Base-by-base conservation (phyloP, 306 rosid species). In the Vigna trinervia region DNA sequence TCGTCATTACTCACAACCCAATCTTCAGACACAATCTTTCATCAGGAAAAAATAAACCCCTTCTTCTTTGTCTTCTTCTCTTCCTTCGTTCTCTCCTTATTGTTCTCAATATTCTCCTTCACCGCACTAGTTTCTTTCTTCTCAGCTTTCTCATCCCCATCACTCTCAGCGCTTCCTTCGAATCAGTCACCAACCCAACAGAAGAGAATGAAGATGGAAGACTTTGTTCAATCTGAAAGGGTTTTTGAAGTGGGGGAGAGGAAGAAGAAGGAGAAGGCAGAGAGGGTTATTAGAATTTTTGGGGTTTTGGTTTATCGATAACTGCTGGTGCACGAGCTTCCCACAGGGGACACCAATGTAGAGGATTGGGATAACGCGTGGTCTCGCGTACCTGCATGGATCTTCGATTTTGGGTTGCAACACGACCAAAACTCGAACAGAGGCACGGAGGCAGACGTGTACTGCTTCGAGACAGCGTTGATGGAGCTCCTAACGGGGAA, bases 61-160 rank as follows among this genome's bases (percentile, higher is more conserved):
- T 54, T 79, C 30, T 80, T 56, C 23, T 22, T 1, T 22, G 23
- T 22, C 23, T 22, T 22, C 73, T 89, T 90, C 88, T 86, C 79
- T 89, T 93, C 86, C 86, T 90, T 86, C 85, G 41, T 51, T 1
- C 78, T 84, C 8, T 8, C 43, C 1, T 6, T 2, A 38, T 38
- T 6, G 43, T 8, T 7, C 10, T 38, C 11, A 1, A 7, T 38
- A 38, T 38, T 38, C 43, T 38, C 74, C 43, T 17, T 68, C 9
- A 12, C 11, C 6, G 78, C 15, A 22, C 36, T 73, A 7, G 83
- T 19, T 30, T 89, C 91, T 76, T 86, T 92, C 82, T 78, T 89
- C 43, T 85, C 90, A 43, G 54, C 88, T 73, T 90, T 90, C 17
- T 89, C 92, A 20, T 87, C 90, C 23, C 86, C 96, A 93, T 93